Evolutionary conservation across 2,329 filamentous ascomycete genomes (phyloP), one percentile per base, ranked within the genome.

Genomic region (Fusarium sp.): DNA sequence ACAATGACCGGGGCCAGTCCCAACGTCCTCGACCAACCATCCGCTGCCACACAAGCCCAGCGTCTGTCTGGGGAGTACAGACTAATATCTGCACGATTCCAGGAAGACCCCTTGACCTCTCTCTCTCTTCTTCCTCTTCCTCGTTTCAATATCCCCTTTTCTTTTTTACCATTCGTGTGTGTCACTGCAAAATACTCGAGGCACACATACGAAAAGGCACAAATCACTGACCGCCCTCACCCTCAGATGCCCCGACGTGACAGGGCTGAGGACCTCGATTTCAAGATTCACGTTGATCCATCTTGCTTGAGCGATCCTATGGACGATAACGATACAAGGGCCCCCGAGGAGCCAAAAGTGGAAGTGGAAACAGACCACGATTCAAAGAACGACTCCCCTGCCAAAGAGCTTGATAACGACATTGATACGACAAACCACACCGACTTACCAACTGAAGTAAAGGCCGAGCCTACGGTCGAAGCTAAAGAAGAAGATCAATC

Each of bases 231-330:
- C 57, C 54, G 59, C 37, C 60, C 57, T 46, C 62, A 27, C 49
- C 63, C 56, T 72, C 72, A 70, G 61, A 79, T 79, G 76, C 73
- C 78, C 76, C 77, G 79, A 70, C 76, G 76, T 44, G 76, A 73
- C 23, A 77, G 72, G 68, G 73, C 68, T 54, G 73, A 77, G 61
- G 81, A 85, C 66, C 73, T 80, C 72, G 82, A 86, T 71, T 86
- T 87, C 68, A 78, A 85, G 14, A 87, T 85, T 72, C 84, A 85
- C 80, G 80, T 85, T 75, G 85, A 88, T 75, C 77, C 78, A 46
- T 86, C 83, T 60, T 86, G 83, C 73, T 51, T 83, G 60, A 83
- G 78, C 75, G 80, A 80, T 45, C 79, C 80, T 63, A 84, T 84
- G 80, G 80, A 83, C 73, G 81, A 85, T 66, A 74, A 72, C 61